Percentiles rank a stretch among this genome's conserved stretches.
phyloP scores from a whole-genome alignment of 257 asterid genomes.

The Jacaranda mimosifolia region DNA sequence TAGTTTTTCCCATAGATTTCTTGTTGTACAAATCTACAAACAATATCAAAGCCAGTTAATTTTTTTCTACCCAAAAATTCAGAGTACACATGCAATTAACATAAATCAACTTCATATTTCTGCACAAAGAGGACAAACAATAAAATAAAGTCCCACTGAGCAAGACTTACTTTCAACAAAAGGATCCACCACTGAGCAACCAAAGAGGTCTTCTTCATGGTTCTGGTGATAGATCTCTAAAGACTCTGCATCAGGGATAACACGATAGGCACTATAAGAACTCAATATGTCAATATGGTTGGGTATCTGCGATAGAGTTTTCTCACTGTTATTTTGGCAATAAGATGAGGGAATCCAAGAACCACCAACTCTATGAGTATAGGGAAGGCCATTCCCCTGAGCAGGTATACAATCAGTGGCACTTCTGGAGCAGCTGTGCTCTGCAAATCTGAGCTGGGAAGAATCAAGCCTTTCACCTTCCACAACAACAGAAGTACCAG shows the following conservation, averaged over 20 bases:
- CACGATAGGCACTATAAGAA: slow-evolving; percentile 42
- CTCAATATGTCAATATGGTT: slow-evolving; percentile 40
- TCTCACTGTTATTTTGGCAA: slow-evolving; percentile 47
- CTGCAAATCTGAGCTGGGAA: slow-evolving; percentile 46
- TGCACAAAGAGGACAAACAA: slow-evolving; percentile 13
- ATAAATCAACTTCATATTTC: neutral
- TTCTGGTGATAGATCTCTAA: slow-evolving; percentile 34
- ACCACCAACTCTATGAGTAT: slow-evolving; percentile 38
- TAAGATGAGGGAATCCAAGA: slow-evolving; percentile 46
- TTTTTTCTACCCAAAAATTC: slow-evolving; percentile 23
- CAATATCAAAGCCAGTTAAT: slow-evolving; percentile 36
- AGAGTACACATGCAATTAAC: slow-evolving; percentile 2
- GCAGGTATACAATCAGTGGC: slow-evolving; percentile 47
- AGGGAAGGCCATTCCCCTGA: slow-evolving; percentile 45
- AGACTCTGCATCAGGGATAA: slow-evolving; percentile 41
- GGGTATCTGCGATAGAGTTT: slow-evolving; percentile 39
- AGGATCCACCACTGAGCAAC: slow-evolving; percentile 38
- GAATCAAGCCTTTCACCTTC: slow-evolving; percentile 46
- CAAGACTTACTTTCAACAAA: slow-evolving; percentile 43
- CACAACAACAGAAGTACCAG: slow-evolving; percentile 47
- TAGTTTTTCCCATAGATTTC: slow-evolving; percentile 42
- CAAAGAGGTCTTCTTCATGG: slow-evolving; percentile 43
- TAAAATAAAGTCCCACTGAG: slow-evolving; percentile 16
- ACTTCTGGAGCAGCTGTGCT: slow-evolving; percentile 47
- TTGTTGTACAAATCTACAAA: slow-evolving; percentile 47